Evolutionary conservation across 2,329 filamentous ascomycete species (phyloP).

Genomic region (Trichoderma sp.): DNA sequence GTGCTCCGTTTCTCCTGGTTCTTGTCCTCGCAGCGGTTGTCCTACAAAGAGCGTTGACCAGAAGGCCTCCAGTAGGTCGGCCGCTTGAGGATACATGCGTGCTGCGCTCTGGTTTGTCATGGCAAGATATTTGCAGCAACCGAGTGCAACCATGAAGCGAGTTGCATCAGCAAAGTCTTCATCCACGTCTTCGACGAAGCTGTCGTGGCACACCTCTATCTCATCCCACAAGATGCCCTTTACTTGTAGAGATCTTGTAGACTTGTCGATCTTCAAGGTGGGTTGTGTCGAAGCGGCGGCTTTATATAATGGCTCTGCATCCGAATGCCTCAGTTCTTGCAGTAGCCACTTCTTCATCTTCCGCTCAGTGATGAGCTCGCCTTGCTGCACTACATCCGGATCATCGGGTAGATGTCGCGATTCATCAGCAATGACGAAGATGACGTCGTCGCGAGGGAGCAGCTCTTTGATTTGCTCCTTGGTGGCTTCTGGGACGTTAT

Average conservation of each 20-base stretch:
- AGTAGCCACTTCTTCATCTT: constrained; percentile 12
- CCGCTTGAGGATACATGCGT: background rate
- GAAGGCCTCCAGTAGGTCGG: constrained; percentile 5
- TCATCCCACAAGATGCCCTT: constrained; percentile 10
- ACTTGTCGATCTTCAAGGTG: background rate
- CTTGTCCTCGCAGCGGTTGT: background rate
- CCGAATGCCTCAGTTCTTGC: background rate
- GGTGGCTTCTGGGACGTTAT: background rate
- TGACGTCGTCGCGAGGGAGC: background rate
- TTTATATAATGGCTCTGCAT: background rate
- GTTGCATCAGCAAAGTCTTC: background rate
- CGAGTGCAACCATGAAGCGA: constrained; percentile 10
- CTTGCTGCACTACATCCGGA: background rate
- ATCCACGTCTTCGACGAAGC: constrained; percentile 1
- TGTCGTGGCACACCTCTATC: background rate
- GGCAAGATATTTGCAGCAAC: constrained; percentile 12
- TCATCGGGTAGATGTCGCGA: background rate
- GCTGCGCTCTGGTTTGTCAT: background rate
- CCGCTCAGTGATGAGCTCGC: constrained; percentile 7
- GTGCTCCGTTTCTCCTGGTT: background rate
- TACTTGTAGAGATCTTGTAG: background rate
- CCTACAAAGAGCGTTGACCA: constrained; percentile 9
- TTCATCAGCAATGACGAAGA: background rate
- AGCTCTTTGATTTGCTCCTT: background rate
- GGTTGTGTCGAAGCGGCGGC: background rate